These are phyloP conservation scores for Boletus sp. DNA, from an alignment of 768 basidiomycete genomes.

Conservation along the genomic window DNA sequence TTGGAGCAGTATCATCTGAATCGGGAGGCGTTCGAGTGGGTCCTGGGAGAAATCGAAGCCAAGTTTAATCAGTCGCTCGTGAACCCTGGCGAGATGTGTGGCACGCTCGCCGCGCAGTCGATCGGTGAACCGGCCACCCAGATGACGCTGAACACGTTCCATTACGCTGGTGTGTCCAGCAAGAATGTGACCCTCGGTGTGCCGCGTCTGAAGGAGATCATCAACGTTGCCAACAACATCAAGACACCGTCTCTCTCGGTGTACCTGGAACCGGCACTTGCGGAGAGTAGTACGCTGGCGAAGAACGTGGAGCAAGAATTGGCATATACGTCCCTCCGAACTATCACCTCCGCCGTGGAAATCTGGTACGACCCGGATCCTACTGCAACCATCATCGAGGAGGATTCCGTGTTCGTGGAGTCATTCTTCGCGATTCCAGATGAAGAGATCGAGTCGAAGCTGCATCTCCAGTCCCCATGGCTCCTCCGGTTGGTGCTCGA, in stretches of 20 bases:
- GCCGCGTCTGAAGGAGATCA: constrained; percentile 97
- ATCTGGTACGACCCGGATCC: constrained; percentile 98
- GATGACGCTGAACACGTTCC: constrained; percentile 99
- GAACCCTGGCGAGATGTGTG: constrained; percentile 98
- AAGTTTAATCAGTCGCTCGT: constrained; percentile 93
- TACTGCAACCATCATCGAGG: constrained; percentile 90
- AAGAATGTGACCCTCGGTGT: constrained; percentile 99
- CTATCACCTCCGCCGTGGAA: constrained; percentile 92
- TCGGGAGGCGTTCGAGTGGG: constrained; percentile 96
- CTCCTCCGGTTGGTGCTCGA: constrained; percentile 95
- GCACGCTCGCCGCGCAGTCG: constrained; percentile 95
- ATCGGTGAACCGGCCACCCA: constrained; percentile 99
- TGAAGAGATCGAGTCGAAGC: constrained; percentile 88
- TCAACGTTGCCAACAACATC: constrained; percentile 98
- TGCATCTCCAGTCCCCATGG: constrained; percentile 95
- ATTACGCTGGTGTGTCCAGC: constrained; percentile 99
- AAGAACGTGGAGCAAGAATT: constrained; percentile 93
- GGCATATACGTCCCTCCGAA: constrained; percentile 90
- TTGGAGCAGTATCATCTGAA: constrained; percentile 87
- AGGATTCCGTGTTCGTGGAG: constrained; percentile 93
- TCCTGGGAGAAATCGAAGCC: constrained; percentile 88
- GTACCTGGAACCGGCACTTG: constrained; percentile 74
- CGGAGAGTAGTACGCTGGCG: constrained; percentile 58
- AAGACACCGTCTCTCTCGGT: constrained; percentile 97
- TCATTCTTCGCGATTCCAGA: constrained; percentile 99